Evolutionary conservation across 2,329 filamentous ascomycete genomes (phyloP).

Genomic region (Paraconiothyrium sp.): DNA sequence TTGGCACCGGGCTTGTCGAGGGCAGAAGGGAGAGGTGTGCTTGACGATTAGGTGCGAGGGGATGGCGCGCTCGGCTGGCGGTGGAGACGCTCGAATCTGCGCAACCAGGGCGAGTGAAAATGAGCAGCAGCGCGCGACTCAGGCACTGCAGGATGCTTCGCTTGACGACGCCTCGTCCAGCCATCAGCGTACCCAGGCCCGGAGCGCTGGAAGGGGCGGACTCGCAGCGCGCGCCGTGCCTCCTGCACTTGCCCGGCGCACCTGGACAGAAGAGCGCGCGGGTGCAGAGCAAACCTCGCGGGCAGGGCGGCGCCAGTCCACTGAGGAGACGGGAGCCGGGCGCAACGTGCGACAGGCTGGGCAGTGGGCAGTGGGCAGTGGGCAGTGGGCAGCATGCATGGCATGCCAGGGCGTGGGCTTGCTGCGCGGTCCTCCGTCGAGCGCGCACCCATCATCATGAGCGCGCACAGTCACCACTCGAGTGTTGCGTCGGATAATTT

Average conservation of each 20-base stretch:
- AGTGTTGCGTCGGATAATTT: constrained; percentile 35
- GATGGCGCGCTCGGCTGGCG: background rate
- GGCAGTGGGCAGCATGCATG: background rate
- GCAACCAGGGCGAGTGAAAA: constrained; percentile 27
- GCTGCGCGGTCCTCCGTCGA: constrained; percentile 32
- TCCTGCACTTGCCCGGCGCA: constrained; percentile 13
- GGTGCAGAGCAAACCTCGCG: background rate
- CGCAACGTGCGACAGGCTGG: background rate
- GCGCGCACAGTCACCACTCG: background rate
- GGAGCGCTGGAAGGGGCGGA: constrained; percentile 27
- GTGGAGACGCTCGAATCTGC: constrained; percentile 7
- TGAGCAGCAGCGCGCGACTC: constrained; percentile 30
- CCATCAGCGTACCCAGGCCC: constrained; percentile 40
- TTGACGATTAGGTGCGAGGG: background rate
- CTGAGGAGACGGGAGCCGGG: background rate
- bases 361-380: too few species aligned
- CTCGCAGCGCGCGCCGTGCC: constrained; percentile 34
- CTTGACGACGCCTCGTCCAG: constrained; percentile 35
- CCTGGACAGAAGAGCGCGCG: background rate
- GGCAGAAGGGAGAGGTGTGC: background rate
- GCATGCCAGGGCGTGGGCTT: background rate
- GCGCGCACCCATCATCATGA: background rate
- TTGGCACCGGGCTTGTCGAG: too few species aligned
- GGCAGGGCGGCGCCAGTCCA: background rate
- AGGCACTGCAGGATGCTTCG: constrained; percentile 28